Base-by-base conservation (phyloP, 2,329 filamentous ascomycete genomes). In the Fusarium guadeloupense region DNA sequence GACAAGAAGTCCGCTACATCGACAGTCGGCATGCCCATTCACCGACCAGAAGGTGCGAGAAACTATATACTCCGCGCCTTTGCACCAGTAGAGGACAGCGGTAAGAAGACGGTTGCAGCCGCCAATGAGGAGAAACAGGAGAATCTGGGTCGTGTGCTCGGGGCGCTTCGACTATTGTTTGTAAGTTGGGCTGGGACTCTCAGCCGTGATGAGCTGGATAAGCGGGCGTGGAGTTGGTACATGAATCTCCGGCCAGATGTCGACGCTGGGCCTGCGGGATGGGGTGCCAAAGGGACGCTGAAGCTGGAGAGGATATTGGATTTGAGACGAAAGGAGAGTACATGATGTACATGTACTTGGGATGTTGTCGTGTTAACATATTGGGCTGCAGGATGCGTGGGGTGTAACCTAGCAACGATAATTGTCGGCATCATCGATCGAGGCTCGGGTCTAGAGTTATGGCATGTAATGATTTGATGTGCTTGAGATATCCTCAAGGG, bases 221-320 rank as follows among this genome's bases (percentile, higher is more conserved):
- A 83, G 59, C 84, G 87, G 55, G 90, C 91, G 16, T 96, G 92
- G 91, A 79, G 79, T 10, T 96, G 92, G 92, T 96, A 96, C 74
- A 80, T 89, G 2, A 82, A 84, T 19, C 86, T 93, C 17, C 81
- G 93, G 60, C 92, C 92, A 1, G 88, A 91, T 17, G 89, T 96
- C 3, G 87, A 90, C 54, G 77, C 81, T 52, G 93, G 92, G 0
- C 85, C 85, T 41, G 85, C 86, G 17, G 92, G 93, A 2, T 96
- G 92, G 92, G 92, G 92, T 23, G 90, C 89, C 12, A 95, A 94
- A 74, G 91, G 90, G 2, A 77, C 80, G 48, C 79, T 96, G 23
- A 86, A 81, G 64, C 72, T 96, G 30, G 77, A 78, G 13, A 85
- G 86, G 63, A 91, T 96, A 34, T 72, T 93, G 62, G 81, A 81